Base-by-base conservation (phyloP, 2,329 filamentous ascomycete genomes). In the Ophiocordyceps camponoti-leonardi region DNA sequence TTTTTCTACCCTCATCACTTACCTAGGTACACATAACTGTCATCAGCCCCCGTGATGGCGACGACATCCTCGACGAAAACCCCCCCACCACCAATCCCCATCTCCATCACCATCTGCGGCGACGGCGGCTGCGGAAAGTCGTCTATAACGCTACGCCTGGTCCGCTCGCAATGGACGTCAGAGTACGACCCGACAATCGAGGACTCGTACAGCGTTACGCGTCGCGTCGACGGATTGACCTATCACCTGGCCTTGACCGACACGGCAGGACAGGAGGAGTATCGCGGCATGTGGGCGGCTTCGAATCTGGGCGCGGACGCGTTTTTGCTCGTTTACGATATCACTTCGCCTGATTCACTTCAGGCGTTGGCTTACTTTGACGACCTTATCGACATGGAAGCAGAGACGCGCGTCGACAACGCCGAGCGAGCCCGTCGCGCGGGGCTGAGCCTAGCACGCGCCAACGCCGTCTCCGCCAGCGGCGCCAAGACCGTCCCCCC, bases 201-300 rank as follows among this genome's bases (percentile, higher is more conserved):
- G 64, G 85, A 92, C 69, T 86, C 81, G 53, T 92, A 92, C 69
- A 82, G 77, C 55, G 80, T 92, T 50, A 88, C 84, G 44, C 82
- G 85, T 52, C 75, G 73, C 54, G 79, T 92, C 60, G 84, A 90
- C 55, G 85, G 85, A 56, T 72, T 90, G 45, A 79, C 77, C 44
- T 90, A 88, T 70, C 81, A 85, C 61, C 77, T 92, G 33, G 72
- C 74, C 43, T 73, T 92, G 44, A 90, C 83, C 48, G 85, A 92
- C 67, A 90, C 85, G 1, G 85, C 85, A 23, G 85, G 85, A n/a
- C 85, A 92, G 61, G 85, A 92, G 65, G 85, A 92, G 65, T 92
- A 92, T 67, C 81, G 85, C 52, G 81, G 83, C 54, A 84, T 92
- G 69, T 92, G 85, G 85, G 83, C 83, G 1, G 73, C 78, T 31